phyloP scores from a whole-genome alignment of 805 yeast genomes.

The Metschnikowia borealis region DNA sequence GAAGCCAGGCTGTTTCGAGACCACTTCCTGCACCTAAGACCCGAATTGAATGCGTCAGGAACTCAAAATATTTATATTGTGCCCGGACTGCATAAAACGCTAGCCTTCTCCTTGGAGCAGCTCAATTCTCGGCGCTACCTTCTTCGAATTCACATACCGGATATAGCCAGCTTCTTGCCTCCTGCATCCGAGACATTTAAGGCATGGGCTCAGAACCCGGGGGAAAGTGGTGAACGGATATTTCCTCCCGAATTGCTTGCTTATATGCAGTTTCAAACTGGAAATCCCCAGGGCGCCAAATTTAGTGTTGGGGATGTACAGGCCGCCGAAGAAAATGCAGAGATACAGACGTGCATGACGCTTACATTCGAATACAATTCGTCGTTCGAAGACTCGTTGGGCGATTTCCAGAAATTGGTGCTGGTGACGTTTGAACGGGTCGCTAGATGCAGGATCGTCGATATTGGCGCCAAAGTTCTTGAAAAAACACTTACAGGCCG shows the following conservation, averaged over 20 bases:
- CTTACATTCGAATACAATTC: constrained; percentile 33
- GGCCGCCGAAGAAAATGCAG: too few species aligned
- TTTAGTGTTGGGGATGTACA: neutral
- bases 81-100: constrained; percentile 15
- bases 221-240: neutral
- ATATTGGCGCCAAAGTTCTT: constrained; percentile 20
- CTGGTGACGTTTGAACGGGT: constrained; percentile 29
- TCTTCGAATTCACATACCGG: constrained; percentile 42
- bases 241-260: constrained; percentile 2
- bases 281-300: neutral
- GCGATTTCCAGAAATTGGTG: constrained; percentile 20
- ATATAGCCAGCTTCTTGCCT: constrained; percentile 30
- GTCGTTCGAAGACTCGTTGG: constrained; percentile 32
- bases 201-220: constrained; percentile 11
- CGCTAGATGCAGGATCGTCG: constrained; percentile 20
- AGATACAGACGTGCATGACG: constrained; percentile 29
- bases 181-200: constrained; percentile 21
- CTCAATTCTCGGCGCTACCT: constrained; percentile 32
- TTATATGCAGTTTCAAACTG: neutral
- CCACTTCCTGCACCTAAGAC: constrained; percentile 31
- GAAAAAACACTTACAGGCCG: constrained; percentile 29
- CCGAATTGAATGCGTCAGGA: constrained; percentile 17
- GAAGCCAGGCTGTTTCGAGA: constrained; percentile 16
- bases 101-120: constrained; percentile 36
- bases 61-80: constrained; percentile 34